phyloP scores from a whole-genome alignment of 345 rosid genomes.

The Iberis pinnata region DNA sequence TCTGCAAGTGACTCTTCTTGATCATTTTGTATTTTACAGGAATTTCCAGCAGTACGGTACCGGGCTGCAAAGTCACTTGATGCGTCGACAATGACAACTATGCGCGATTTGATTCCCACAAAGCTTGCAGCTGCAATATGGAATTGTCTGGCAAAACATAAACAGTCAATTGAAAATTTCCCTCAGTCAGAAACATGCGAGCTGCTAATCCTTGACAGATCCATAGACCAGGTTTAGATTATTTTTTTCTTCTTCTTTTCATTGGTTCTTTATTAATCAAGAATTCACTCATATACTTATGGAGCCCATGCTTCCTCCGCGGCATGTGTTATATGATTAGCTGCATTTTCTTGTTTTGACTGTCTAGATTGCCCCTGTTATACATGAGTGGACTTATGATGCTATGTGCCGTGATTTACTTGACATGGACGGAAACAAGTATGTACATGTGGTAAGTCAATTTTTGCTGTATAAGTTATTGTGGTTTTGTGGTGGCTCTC shows the following conservation, averaged over 20 bases:
- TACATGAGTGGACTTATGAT: conserved; percentile 99
- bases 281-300: conserved; percentile 4
- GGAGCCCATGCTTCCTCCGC: conserved; percentile 1
- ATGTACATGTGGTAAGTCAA: conserved; percentile 73
- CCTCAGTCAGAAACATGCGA: conserved; percentile 96
- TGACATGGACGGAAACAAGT: conserved; percentile 94
- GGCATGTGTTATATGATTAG: conserved; percentile 20
- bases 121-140: conserved; percentile 98
- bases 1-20: conserved; percentile 18
- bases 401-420: conserved; percentile 97
- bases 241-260: conserved; percentile 2
- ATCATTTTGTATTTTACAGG: conserved; percentile 41
- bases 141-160: conserved; percentile 74
- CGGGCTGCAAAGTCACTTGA: conserved; percentile 95
- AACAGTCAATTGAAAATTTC: conserved; percentile 65
- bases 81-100: conserved; percentile 87
- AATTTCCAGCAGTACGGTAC: conserved; percentile 89
- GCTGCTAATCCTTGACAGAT: conserved; percentile 91
- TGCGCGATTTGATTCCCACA: conserved; percentile 83
- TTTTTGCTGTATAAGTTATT: conserved; percentile 17
- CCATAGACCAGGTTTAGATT: conserved; percentile 77
- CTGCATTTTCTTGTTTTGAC: conserved; percentile 21
- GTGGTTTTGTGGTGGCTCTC: conserved; percentile 21
- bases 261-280: neutral
- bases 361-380: conserved; percentile 87